A percentile compares a stretch with the other conserved stretches of the same genome.
phyloP scores from a whole-genome alignment of 345 rosid genomes.

The Populus nigra region DNA sequence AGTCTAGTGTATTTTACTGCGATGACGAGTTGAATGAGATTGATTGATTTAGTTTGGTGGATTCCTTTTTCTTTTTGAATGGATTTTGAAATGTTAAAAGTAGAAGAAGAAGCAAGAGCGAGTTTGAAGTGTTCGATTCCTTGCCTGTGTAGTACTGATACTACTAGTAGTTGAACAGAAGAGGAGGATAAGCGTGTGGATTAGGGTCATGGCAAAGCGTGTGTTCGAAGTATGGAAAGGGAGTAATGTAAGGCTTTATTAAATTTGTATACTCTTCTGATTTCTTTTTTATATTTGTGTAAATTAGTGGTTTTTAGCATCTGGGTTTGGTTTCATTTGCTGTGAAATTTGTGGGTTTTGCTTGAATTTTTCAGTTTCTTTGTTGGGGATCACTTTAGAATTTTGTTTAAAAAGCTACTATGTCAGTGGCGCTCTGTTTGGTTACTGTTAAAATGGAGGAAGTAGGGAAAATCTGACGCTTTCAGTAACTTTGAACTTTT shows the following conservation, averaged over 20 bases:
- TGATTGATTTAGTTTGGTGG: neutral
- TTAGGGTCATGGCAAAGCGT: conserved; percentile 66
- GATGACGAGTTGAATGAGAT: neutral
- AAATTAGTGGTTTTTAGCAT: conserved; percentile 12
- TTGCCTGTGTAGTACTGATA: conserved; percentile 31
- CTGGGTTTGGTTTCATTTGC: conserved; percentile 11
- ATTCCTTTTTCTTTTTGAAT: neutral
- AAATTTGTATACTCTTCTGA: neutral
- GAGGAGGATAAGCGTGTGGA: conserved; percentile 15
- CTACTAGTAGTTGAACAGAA: neutral
- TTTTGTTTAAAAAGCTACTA: neutral
- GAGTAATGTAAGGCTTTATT: conserved; percentile 58
- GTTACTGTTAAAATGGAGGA: conserved; percentile 14
- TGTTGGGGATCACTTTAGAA: neutral
- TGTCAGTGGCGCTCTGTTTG: conserved; percentile 7
- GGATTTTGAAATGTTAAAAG: conserved; percentile 13
- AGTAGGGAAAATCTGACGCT: neutral
- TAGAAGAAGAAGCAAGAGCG: conserved; percentile 1
- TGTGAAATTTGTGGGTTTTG: conserved; percentile 14
- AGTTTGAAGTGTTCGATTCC: conserved; percentile 38
- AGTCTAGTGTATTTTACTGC: neutral
- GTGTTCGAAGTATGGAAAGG: conserved; percentile 90
- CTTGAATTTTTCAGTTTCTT: conserved; percentile 1
- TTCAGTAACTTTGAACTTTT: neutral
- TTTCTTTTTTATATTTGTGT: neutral